These are phyloP conservation scores for Sphagnum fallax DNA, from an alignment of 228 moss, liverwort and hornwort genomes.

Conservation along the genomic window DNA sequence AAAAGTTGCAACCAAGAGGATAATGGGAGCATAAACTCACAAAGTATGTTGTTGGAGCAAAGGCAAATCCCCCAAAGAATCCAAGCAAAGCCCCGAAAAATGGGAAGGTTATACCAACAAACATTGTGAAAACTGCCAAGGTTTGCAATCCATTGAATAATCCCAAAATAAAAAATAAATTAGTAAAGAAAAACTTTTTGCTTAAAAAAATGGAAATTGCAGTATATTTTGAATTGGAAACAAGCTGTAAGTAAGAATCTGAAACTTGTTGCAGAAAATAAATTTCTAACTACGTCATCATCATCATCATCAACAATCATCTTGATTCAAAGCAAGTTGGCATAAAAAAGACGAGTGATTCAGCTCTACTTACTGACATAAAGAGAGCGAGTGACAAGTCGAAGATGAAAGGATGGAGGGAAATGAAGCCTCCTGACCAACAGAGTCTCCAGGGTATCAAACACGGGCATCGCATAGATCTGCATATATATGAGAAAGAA, in stretches of 20 bases:
- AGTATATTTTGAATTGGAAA: no score
- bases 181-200: no score
- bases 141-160: no score
- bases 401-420: constrained; percentile 10
- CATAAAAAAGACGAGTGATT: no score
- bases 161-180: no score
- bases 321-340: no score
- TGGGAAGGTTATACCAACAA: constrained; percentile 13
- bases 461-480: constrained; percentile 22
- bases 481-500: background rate
- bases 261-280: no score
- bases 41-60: constrained; percentile 58
- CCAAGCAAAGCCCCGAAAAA: constrained; percentile 19
- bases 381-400: constrained; percentile 10
- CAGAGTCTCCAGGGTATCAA: constrained; percentile 34
- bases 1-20: no score
- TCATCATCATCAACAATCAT: background rate
- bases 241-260: no score
- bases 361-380: constrained; percentile 24
- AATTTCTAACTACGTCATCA: no score
- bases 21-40: constrained; percentile 9
- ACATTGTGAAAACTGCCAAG: constrained; percentile 8
- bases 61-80: constrained; percentile 11
- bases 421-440: constrained; percentile 22
- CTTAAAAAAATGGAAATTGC: no score